Evolutionary conservation across 164 flowering plant species (phyloP).

Genomic region (Annona cherimola): DNA sequence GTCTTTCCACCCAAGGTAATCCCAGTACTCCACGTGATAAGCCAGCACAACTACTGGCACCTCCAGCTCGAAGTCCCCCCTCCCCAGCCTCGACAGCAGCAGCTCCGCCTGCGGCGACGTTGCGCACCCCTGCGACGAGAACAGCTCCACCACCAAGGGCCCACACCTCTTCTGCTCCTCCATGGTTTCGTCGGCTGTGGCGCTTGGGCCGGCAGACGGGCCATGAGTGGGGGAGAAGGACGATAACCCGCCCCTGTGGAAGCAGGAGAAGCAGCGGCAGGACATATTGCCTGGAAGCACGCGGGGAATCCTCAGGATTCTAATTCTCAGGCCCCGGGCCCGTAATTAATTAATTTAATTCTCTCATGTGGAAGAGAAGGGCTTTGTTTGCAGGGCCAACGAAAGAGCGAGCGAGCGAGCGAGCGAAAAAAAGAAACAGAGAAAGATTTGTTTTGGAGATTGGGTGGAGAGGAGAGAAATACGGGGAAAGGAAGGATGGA

Average conservation of each 20-base stretch:
- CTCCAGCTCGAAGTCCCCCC: constrained; percentile 62
- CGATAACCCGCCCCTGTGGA: constrained; percentile 23
- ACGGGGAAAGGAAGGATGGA: background rate
- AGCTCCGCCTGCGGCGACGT: constrained; percentile 87
- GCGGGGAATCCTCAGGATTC: background rate
- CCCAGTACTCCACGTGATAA: constrained; percentile 91
- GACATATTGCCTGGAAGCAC: constrained; percentile 30
- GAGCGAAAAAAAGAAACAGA: background rate
- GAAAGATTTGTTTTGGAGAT: background rate
- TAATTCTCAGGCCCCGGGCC: background rate
- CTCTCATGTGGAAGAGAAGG: background rate
- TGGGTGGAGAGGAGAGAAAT: background rate
- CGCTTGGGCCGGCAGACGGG: constrained; percentile 6
- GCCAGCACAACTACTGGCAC: constrained; percentile 55
- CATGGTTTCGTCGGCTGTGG: constrained; percentile 28
- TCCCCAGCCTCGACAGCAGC: constrained; percentile 62
- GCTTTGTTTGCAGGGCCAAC: background rate
- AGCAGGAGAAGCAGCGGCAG: constrained; percentile 56
- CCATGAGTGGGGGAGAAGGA: background rate
- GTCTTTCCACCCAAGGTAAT: constrained; percentile 92
- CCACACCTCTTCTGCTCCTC: constrained; percentile 49
- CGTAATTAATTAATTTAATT: background rate
- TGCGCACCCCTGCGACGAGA: constrained; percentile 88
- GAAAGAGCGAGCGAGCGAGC: background rate
- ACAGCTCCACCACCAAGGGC: constrained; percentile 72